Conservation (phyloP, 495 filamentous ascomycete species). For the Neurospora sp. region DNA sequence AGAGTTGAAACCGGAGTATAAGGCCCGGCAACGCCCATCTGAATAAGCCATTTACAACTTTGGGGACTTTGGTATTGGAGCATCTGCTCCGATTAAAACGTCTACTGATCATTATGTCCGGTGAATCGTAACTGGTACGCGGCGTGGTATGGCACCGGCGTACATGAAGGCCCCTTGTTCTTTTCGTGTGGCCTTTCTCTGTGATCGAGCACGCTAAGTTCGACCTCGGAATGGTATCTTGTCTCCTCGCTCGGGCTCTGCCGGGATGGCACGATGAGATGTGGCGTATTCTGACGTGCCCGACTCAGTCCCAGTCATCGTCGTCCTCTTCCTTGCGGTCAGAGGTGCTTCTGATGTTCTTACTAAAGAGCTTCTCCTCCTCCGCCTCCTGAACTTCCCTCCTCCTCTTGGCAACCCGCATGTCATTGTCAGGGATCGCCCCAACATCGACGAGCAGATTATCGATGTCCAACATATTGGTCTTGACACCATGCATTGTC, state of each 20-base stretch:
- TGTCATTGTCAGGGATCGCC: slow-evolving; percentile 64
- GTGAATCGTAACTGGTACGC: not conserved
- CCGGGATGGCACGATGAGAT: not conserved
- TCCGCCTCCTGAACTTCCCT: slow-evolving; percentile 49
- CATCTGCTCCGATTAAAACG: not conserved
- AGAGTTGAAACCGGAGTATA: not conserved
- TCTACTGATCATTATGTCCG: not conserved
- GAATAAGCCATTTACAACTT: not conserved
- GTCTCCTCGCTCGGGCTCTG: not conserved
- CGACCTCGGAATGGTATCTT: not conserved
- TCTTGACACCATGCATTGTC: slow-evolving; percentile 61
- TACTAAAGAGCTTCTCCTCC: slow-evolving; percentile 34
- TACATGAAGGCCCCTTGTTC: not conserved
- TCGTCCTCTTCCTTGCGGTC: slow-evolving; percentile 51
- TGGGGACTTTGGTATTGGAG: not conserved
- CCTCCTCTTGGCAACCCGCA: slow-evolving; percentile 58
- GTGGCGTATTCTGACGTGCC: not conserved
- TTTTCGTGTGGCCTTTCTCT: not conserved
- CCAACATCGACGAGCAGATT: slow-evolving; percentile 71
- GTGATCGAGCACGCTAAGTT: not conserved
- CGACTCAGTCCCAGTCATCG: slow-evolving; percentile 66
- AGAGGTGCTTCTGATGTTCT: slow-evolving; percentile 35
- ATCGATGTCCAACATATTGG: slow-evolving; percentile 56
- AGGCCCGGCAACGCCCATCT: not conserved
- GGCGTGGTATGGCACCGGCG: not conserved